These are phyloP conservation scores for Amesomyces nigricolor DNA, from an alignment of 2,329 filamentous ascomycete species.

Conservation along the genomic window DNA sequence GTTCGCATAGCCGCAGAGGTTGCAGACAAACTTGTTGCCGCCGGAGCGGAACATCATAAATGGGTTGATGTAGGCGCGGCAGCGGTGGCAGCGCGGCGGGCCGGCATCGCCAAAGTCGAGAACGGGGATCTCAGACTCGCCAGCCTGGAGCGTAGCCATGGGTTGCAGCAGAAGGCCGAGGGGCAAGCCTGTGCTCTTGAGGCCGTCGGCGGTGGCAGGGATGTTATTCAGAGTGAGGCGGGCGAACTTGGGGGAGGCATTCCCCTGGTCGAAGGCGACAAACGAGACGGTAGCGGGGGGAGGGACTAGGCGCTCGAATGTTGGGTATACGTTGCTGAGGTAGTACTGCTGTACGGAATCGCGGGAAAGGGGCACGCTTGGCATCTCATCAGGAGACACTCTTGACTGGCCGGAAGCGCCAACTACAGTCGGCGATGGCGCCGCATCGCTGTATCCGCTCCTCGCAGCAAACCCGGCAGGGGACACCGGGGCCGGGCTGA, in stretches of 20 bases:
- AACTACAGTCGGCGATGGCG: conserved; percentile 42
- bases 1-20: conserved; percentile 96
- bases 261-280: conserved; percentile 92
- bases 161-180: conserved; percentile 87
- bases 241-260: conserved; percentile 89
- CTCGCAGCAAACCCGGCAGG: conserved; percentile 44
- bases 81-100: conserved; percentile 85
- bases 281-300: conserved; percentile 85
- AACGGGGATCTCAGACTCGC: conserved; percentile 82
- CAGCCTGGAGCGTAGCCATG: conserved; percentile 72
- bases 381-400: conserved; percentile 87
- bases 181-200: conserved; percentile 74
- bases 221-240: conserved; percentile 92
- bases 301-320: conserved; percentile 88
- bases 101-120: conserved; percentile 90
- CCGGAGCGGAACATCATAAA: conserved; percentile 97
- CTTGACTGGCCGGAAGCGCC: conserved; percentile 62
- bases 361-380: conserved; percentile 80
- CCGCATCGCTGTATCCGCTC: conserved; percentile 33
- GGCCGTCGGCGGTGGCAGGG: conserved; percentile 71
- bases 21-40: conserved; percentile 95
- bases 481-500: conserved; percentile 40
- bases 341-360: conserved; percentile 80
- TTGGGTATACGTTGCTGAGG: conserved; percentile 82
- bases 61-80: conserved; percentile 94